These are phyloP conservation scores for Eimeria maxima DNA, from an alignment of 169 alveolate species.

Conservation along the genomic window DNA sequence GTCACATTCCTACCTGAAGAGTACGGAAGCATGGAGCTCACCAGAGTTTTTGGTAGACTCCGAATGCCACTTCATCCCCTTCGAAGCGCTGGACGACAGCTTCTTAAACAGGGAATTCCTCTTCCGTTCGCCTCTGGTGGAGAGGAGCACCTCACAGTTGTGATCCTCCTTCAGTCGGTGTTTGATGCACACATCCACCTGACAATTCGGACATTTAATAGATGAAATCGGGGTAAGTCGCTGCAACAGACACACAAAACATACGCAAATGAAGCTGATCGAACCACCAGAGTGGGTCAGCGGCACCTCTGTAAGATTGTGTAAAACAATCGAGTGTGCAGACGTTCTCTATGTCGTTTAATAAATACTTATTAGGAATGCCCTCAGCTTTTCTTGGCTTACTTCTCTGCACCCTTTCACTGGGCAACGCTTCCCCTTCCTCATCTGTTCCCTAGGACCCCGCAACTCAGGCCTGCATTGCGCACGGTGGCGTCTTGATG, in stretches of 20 bases:
- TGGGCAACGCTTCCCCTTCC: conserved; percentile 78
- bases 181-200: conserved; percentile 53
- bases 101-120: conserved; percentile 28
- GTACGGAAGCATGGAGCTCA: neutral
- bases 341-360: too few relatives aligned
- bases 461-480: conserved; percentile 72
- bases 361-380: neutral
- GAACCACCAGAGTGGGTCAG: too few relatives aligned
- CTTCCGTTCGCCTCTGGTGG: conserved; percentile 23
- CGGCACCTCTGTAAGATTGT: too few relatives aligned
- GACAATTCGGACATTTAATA: conserved; percentile 62
- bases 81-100: conserved; percentile 26
- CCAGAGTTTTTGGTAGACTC: neutral
- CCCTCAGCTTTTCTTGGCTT: neutral
- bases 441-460: conserved; percentile 24
- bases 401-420: conserved; percentile 78
- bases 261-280: neutral
- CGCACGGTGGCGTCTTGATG: conserved; percentile 73
- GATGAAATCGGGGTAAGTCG: conserved; percentile 78
- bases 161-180: conserved; percentile 82
- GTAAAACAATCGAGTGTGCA: too few relatives aligned
- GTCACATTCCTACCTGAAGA: neutral
- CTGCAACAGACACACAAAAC: conserved; percentile 2
- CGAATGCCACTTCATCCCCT: conserved; percentile 35
- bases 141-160: conserved; percentile 40